Evolutionary conservation across 2,329 filamentous ascomycete genomes (phyloP), one percentile per base, ranked within the genome.

Genomic region (Decorospora gaudefroyi): DNA sequence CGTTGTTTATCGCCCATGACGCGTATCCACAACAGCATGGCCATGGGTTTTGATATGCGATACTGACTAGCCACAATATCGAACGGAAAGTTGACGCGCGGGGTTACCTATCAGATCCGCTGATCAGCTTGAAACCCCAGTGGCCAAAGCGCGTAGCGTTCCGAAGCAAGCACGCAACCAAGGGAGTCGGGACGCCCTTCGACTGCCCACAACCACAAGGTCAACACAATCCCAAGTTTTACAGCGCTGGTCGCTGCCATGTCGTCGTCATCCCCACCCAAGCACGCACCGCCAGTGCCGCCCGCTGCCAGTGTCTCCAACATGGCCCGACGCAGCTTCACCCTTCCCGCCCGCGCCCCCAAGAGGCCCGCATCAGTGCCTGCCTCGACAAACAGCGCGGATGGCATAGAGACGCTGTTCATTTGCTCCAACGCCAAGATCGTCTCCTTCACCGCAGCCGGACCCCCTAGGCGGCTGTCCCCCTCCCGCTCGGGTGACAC

Each of bases 401-500:
- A 70, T 38, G 68, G 67, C 41, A 69, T 88, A 55, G 86, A 89
- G 67, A 88, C 84, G 2, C 78, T 95, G 4, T 93, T 88, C 65
- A 83, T 81, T 44, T 87, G 91, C 59, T 81, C 85, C 0, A 82
- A 80, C 29, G 84, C 84, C 46, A 89, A 85, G 63, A 88, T 95
- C 50, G 76, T 87, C 37, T 80, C 82, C 42, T 87, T 88, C 67
- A 79, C 69, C 38, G 67, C 73, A 11, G 46, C 69, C 3, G 51
- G 57, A 15, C 45, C 61, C 10, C 59, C 67, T 6, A 57, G 68
- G 32, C 64, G 63, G 12, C 57, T 57, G 62, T 64, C 77, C 60
- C 61, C 61, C 47, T 52, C 55, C 32, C 68, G 57, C 38, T 55
- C 56, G 34, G 34, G 46, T 46, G 68, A 81, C 57, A 69, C 81